phyloP scores from a whole-genome alignment of 257 asterid genomes.

The Nicotiana knightiana region DNA sequence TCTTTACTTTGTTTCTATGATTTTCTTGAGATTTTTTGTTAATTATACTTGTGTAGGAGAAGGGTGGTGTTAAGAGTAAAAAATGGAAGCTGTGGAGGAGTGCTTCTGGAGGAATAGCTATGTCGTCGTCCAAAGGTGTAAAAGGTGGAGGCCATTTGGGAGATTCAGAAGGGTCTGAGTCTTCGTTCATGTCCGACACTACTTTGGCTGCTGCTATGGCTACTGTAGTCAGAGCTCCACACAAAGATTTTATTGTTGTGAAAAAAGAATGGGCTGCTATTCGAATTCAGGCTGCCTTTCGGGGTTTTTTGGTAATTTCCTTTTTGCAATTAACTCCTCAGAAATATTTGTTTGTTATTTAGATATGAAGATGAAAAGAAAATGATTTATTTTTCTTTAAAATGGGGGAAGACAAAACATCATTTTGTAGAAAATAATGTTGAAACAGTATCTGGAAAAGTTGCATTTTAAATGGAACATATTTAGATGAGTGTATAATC shows the following conservation, averaged over 20 bases:
- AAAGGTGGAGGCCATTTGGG: slow-evolving; percentile 34
- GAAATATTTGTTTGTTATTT: too few relatives aligned
- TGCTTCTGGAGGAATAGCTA: slow-evolving; percentile 52
- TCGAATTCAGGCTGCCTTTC: slow-evolving; percentile 72
- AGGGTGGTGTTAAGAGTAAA: slow-evolving; percentile 54
- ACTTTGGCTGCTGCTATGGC: slow-evolving; percentile 82
- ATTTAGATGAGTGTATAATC: too few relatives aligned
- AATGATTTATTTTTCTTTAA: too few relatives aligned
- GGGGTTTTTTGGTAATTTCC: slow-evolving; percentile 67
- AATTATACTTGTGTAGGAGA: slow-evolving; percentile 30
- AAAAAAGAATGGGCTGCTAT: slow-evolving; percentile 87
- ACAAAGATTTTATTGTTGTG: slow-evolving; percentile 59
- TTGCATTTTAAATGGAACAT: too few relatives aligned
- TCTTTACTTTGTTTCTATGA: neutral
- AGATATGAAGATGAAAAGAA: too few relatives aligned
- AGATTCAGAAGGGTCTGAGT: slow-evolving; percentile 52
- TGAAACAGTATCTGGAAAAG: too few relatives aligned
- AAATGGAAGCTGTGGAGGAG: slow-evolving; percentile 97
- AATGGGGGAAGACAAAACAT: too few relatives aligned
- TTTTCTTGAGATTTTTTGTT: neutral
- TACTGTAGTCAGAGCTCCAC: slow-evolving; percentile 73
- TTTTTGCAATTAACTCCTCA: too few relatives aligned
- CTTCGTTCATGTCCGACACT: slow-evolving; percentile 36
- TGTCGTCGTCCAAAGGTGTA: slow-evolving; percentile 27
- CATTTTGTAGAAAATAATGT: too few relatives aligned